Evolutionary conservation across 31 red algal genomes (phyloP), one percentile per base, ranked within the genome.

Genomic region (Odonthalia washingtoniensis): DNA sequence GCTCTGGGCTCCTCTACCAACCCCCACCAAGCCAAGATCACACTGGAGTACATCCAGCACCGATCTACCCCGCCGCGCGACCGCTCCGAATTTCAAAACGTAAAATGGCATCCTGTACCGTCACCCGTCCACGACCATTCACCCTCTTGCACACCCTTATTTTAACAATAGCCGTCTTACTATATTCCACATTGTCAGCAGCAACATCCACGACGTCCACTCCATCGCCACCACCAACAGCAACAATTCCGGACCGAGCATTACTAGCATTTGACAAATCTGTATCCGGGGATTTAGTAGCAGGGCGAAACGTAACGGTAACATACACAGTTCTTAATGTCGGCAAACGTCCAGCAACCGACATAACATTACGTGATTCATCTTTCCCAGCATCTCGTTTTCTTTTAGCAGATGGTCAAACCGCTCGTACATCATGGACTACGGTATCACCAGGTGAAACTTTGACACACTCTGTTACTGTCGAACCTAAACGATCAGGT

Each of bases 341-440:
- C 18, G 82, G 82, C 32, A 38, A 45, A 3, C 53, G 68, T 35
- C 32, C 53, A 34, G 89, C 89, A 5, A 62, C 81, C 21, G n/a
- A 65, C 39, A 44, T 91, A 9, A 3, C 80, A 2, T 80, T 91
- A 33, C 75, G 78, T 40, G 89, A 91, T 74, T 49, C 61, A 4
- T 84, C 89, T 60, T 91, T 91, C 37, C 89, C 89, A 26, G 60
- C 80, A 3, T 91, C 89, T 12, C 89, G 89, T 14, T 91, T 91
- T 53, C 42, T 35, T 44, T n/a, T 60, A 3, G 52, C 80, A 42
- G 64, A 76, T 49, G 77, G 42, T 18, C 61, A 69, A 45, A 53
- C 53, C 31, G 41, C 69, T 5, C 36, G 74, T 24, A 33, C 14
- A 5, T 68, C 81, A 16, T 85, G 67, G 62, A 18, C 61, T 30